Evolutionary conservation across 495 filamentous ascomycete species (phyloP), one percentile per base, ranked within the genome.

Genomic region (Aspergillus taichungensis): DNA sequence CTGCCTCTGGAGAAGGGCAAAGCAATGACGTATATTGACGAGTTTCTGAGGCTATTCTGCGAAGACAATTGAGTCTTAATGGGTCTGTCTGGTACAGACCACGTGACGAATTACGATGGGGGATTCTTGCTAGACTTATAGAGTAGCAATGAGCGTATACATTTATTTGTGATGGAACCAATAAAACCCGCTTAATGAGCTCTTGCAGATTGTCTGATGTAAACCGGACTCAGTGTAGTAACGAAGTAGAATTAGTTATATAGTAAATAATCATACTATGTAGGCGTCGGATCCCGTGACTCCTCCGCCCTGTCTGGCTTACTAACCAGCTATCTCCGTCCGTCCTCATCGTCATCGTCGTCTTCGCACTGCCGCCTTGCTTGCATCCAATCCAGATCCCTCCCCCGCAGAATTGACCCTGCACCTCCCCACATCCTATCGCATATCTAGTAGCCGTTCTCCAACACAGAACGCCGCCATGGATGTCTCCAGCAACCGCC

Each of bases 401-500:
- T 30, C 40, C 29, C 14, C 35, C 43, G 31, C 35, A 29, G 40
- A 38, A 40, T 37, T 10, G 32, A 34, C 9, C 32, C 9, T 10
- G 32, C 32, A 34, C 9, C 12, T 12, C 12, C 32, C 12, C 32
- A 12, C 9, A 12, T 10, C 32, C 32, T 34, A 24, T 24, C 18
- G 18, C 18, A 24, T 24, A 24, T 24, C 18, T 24, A 24, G 18
- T 24, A 24, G 18, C 18, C 18, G 18, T 24, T 4, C 18, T 24
- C 13, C 28, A 28, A 32, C 13, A 39, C 13, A 75, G n/a, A 79
- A 77, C 65, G 71, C 37, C 45, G 44, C 34, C 34, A 71, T 71
- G 67, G 67, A 60, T 73, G 80, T 60, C 73, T 64, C 67, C 24
- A 63, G 54, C 51, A 72, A 85, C 57, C 79, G 82, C 28, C 79